Base-by-base conservation (phyloP, 2,329 filamentous ascomycete species). In the Capronia americana region DNA sequence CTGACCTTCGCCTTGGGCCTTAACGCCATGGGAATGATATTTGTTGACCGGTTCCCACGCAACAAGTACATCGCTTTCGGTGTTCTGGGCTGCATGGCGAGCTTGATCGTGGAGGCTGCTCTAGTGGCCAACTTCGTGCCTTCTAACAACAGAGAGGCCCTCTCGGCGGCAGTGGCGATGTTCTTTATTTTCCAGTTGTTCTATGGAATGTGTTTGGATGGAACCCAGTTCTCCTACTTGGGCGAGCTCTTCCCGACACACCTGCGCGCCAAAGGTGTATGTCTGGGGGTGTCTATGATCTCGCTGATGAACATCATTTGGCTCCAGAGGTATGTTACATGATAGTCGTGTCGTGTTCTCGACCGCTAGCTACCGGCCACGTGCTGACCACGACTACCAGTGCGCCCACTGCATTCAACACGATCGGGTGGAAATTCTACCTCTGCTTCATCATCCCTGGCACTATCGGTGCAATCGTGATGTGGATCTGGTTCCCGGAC, bases 191-290 rank as follows among this genome's bases (percentile, higher is more conserved):
- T 76, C 65, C 76, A 78, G 54, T 67, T 77, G 60, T 81, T 77
- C 70, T 81, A 79, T 75, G 76, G 75, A 32, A 79, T 78, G 32
- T 82, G 76, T 69, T 75, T 81, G 24, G 81, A 83, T 63, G 81
- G 81, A 0, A 82, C 79, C 12, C 80, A 82, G 73, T 83, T 82
- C 62, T 74, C 81, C n/a, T 82, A 82, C 60, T 76, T 81, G 12
- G 77, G 78, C 1, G 80, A 82, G 70, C 81, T 83, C 12, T 82
- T 81, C 71, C 81, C 79, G 3, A 81, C 75, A 20, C 75, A 79
- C 64, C 69, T 80, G 14, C 75, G 79, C 2, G 73, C 74, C 11
- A 71, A 71, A 30, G 69, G 69, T 14, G 65, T 71, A 5, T 69
- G 65, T 58, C 53, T 80, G 38, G 77, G 79, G 0, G 71, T 81